Percentiles rank a stretch among this genome's conserved stretches.
These are phyloP conservation scores for Isatis tinctoria DNA, from an alignment of 345 rosid species.

Conservation along the genomic window DNA sequence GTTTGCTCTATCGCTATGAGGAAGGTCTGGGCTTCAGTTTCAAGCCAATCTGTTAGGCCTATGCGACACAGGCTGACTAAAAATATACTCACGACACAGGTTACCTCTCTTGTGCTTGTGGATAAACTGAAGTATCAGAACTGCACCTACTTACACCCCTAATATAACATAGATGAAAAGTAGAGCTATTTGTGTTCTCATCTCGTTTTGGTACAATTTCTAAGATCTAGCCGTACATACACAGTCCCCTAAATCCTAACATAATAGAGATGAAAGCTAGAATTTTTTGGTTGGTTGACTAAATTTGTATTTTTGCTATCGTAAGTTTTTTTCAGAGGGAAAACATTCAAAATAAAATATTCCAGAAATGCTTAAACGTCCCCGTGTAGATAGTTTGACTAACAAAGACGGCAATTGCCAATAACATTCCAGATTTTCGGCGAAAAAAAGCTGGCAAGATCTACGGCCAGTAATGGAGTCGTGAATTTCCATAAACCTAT, in stretches of 20 bases:
- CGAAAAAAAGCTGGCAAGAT: neutral
- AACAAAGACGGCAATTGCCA: neutral
- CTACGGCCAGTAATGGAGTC: constrained; percentile 2
- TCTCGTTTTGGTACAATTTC: neutral
- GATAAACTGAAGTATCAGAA: no score
- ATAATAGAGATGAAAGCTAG: neutral
- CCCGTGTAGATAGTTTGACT: constrained; percentile 1
- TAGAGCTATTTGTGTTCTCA: no score
- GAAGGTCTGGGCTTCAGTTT: no score
- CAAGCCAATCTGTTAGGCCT: no score
- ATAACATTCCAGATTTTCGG: constrained; percentile 7
- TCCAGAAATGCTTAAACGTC: neutral
- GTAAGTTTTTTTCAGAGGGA: neutral
- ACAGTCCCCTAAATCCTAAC: neutral
- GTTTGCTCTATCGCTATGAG: no score
- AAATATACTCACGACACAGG: no score
- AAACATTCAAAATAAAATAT: no score
- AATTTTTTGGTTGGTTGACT: neutral
- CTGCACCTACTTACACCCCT: no score
- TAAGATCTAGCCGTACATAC: neutral
- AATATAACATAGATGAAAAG: no score
- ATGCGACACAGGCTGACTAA: no score
- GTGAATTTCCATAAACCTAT: neutral
- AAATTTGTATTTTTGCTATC: neutral
- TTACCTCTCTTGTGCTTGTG: no score